Base-by-base conservation (phyloP, 2,329 filamentous ascomycete genomes). In the Sporothrix pallida region DNA sequence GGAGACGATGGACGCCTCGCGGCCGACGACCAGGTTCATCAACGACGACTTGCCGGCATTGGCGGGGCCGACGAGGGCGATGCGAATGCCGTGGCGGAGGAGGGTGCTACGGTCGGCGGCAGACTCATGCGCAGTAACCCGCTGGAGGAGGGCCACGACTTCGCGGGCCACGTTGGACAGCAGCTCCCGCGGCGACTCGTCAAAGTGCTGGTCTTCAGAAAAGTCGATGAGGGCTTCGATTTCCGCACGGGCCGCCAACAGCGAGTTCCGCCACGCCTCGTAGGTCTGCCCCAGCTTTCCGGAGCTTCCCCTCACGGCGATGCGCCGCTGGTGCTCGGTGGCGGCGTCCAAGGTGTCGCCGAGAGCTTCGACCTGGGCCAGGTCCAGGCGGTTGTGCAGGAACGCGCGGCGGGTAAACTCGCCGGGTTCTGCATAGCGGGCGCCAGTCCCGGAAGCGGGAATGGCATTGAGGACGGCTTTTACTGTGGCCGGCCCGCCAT, bases 141-240 rank as follows among this genome's bases (percentile, higher is more conserved):
- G 90, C 0, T 77, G 15, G 0, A 7, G 65, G 3, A 73, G 52
- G 2, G 1, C 17, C 2, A 6, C 2, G 10, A 63, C 71, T 15
- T 54, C 58, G 9, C 7, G 77, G 1, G 89, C 87, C 44, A 98
- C 93, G 68, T 90, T 93, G 0, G 80, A 81, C 62, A 97, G 86
- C 26, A 98, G 85, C 72, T 92, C 88, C 0, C 86, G 83, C 0
- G 94, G 92, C 2, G 93, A 91, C 81, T 97, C 94, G 77, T 98
- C 95, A 79, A 99, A 97, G 83, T 98, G 93, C 82, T 99, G 95
- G 79, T 98, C 96, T 81, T 99, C 96, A 0, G 93, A 92, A 80
- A 99, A 99, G 82, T 99, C 96, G 75, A 99, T 98, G 77, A 99
- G 83, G 0, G 96, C 96, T 82, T 99, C 96, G 54, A 99, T 87